These are phyloP conservation scores for Cytospora chrysosperma DNA, from an alignment of 2,329 filamentous ascomycete genomes.

Conservation along the genomic window DNA sequence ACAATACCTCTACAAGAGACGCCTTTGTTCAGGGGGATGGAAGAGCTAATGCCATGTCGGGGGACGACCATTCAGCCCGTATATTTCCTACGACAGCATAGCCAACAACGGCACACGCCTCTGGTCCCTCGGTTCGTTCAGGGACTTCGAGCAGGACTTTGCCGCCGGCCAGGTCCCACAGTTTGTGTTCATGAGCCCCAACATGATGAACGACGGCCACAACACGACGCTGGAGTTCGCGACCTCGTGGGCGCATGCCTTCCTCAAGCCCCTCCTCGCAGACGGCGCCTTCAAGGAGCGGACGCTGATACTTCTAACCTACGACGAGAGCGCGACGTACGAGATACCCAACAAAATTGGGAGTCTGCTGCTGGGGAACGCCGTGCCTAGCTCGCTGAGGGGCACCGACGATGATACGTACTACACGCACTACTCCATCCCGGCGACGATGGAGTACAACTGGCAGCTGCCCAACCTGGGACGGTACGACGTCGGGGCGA, in stretches of 20 bases:
- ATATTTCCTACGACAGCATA: conserved; percentile 44
- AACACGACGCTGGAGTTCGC: conserved; percentile 52
- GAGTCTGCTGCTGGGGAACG: conserved; percentile 54
- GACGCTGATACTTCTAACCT: conserved; percentile 57
- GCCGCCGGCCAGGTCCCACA: conserved; percentile 58
- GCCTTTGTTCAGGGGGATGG: not conserved
- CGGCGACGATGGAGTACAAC: conserved; percentile 42
- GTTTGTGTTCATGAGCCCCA: conserved; percentile 62
- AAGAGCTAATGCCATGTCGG: not conserved
- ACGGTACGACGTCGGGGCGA: conserved; percentile 41
- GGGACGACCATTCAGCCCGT: conserved; percentile 34
- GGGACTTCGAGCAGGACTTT: conserved; percentile 59
- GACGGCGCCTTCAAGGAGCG: conserved; percentile 50
- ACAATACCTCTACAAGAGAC: not conserved
- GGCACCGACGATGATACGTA: conserved; percentile 52
- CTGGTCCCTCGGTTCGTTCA: conserved; percentile 61
- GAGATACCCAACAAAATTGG: conserved; percentile 52
- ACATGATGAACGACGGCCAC: conserved; percentile 68
- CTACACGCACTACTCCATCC: conserved; percentile 46
- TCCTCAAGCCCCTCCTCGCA: conserved; percentile 52
- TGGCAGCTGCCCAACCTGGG: conserved; percentile 44
- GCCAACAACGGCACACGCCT: conserved; percentile 46
- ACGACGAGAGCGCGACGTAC: conserved; percentile 57
- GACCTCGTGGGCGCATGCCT: conserved; percentile 50
- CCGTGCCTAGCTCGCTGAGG: conserved; percentile 45